A percentile compares a stretch with the other conserved stretches of the same genome.
phyloP scores from a whole-genome alignment of 2,329 filamentous ascomycete species.

The Chaetomium sp. region DNA sequence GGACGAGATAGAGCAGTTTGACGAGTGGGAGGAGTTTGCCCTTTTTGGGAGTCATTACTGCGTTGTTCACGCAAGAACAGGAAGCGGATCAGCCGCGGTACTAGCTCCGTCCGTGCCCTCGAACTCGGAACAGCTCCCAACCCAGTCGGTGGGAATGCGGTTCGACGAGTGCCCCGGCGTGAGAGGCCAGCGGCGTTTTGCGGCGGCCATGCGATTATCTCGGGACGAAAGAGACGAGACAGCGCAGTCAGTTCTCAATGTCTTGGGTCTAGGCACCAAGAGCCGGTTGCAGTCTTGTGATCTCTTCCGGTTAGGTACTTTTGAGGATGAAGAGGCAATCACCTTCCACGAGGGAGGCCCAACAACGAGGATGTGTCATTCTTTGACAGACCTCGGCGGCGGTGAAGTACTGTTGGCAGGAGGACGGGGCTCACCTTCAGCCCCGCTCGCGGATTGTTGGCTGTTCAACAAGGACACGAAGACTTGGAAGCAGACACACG shows the following conservation, averaged over 20 bases:
- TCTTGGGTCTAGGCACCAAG: slow-evolving; percentile 49
- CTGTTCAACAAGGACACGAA: slow-evolving; percentile 57
- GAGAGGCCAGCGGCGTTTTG: slow-evolving; percentile 61
- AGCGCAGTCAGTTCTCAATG: slow-evolving; percentile 45
- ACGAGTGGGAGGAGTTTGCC: slow-evolving; percentile 95
- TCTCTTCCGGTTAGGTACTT: slow-evolving; percentile 44
- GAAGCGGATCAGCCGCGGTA: not conserved
- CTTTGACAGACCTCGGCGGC: slow-evolving; percentile 65
- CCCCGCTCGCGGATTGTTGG: slow-evolving; percentile 75
- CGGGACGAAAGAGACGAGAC: slow-evolving; percentile 41
- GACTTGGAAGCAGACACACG: slow-evolving; percentile 64
- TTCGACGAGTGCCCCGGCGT: slow-evolving; percentile 45
- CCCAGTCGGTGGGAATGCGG: slow-evolving; percentile 28
- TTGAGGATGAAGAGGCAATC: slow-evolving; percentile 19
- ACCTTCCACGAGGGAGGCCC: slow-evolving; percentile 42
- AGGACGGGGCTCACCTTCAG: slow-evolving; percentile 75
- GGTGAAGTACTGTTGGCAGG: slow-evolving; percentile 68
- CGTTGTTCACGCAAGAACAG: slow-evolving; percentile 65
- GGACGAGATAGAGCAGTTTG: slow-evolving; percentile 78
- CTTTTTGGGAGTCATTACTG: slow-evolving; percentile 86
- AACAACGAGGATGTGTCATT: slow-evolving; percentile 69
- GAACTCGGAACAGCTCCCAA: slow-evolving; percentile 1
- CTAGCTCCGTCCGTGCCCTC: slow-evolving; percentile 6
- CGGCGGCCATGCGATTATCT: slow-evolving; percentile 50
- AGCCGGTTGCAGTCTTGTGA: slow-evolving; percentile 54